phyloP scores from a whole-genome alignment of 192 early-diverging fungal genomes.

The Coemansia sp. region DNA sequence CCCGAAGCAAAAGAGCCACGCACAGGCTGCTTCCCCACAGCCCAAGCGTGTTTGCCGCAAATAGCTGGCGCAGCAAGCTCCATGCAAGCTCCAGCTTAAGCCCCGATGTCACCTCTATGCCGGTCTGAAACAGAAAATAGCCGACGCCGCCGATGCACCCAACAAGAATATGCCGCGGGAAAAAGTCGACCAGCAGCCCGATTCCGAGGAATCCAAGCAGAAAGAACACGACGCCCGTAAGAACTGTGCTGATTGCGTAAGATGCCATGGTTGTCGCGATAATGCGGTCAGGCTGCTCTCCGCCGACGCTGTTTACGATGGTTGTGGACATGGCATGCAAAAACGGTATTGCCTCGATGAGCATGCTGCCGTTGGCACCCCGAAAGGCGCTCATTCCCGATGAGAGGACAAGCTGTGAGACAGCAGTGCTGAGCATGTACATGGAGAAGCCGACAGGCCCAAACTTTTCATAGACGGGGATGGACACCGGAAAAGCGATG shows the following conservation, averaged over 20 bases:
- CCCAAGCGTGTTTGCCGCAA: conserved; percentile 65
- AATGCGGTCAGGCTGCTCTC: conserved; percentile 63
- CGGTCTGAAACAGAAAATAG: conserved; percentile 91
- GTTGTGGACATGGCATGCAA: conserved; percentile 78
- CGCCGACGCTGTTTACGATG: conserved; percentile 62
- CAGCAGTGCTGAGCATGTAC: conserved; percentile 84
- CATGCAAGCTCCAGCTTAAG: conserved; percentile 63
- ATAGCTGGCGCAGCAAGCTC: conserved; percentile 63
- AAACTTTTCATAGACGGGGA: conserved; percentile 66
- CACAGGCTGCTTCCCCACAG: conserved; percentile 79
- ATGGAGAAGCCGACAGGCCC: conserved; percentile 92
- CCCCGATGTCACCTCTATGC: conserved; percentile 80
- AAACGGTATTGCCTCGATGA: conserved; percentile 86
- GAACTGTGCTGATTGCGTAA: conserved; percentile 81
- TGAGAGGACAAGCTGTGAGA: conserved; percentile 72
- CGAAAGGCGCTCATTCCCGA: conserved; percentile 87
- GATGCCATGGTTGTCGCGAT: conserved; percentile 89
- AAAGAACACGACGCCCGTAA: conserved; percentile 88
- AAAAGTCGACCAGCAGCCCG: conserved; percentile 77
- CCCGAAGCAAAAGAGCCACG: conserved; percentile 69
- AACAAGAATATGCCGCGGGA: conserved; percentile 90
- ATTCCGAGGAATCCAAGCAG: conserved; percentile 79
- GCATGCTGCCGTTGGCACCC: conserved; percentile 91
- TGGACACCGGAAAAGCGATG: conserved; percentile 87
- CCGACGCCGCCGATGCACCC: conserved; percentile 95